These are phyloP conservation scores for Cryptococcus depauperatus DNA, from an alignment of 1,284 basidiomycete species.

Conservation along the genomic window DNA sequence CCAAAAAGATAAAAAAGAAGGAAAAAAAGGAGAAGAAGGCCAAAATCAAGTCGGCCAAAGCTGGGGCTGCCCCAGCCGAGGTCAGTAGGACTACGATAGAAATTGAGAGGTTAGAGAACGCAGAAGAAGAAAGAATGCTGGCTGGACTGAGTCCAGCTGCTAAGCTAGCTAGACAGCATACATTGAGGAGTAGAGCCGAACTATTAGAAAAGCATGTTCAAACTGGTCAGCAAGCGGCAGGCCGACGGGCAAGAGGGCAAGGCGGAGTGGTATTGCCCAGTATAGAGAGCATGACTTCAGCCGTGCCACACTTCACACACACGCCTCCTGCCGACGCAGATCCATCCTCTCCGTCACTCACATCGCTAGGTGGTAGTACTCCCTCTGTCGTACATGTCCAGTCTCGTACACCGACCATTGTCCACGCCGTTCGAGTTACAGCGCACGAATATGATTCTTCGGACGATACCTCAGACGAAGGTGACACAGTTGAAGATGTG, in stretches of 20 bases:
- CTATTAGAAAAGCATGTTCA: no score
- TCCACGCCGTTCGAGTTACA: slow-evolving; percentile 46
- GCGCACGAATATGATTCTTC: slow-evolving; percentile 54
- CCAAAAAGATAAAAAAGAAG: slow-evolving; percentile 52
- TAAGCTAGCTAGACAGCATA: slow-evolving; percentile 80
- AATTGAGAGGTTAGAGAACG: slow-evolving; percentile 54
- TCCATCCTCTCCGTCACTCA: no score
- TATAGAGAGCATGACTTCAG: slow-evolving; percentile 29
- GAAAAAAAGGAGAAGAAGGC: slow-evolving; percentile 44
- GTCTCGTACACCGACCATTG: slow-evolving; percentile 24
- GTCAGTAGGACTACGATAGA: slow-evolving; percentile 81
- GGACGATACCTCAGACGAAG: slow-evolving; percentile 49
- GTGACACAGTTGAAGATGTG: slow-evolving; percentile 54
- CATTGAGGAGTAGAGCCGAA: slow-evolving; percentile 61
- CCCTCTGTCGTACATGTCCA: slow-evolving; percentile 26
- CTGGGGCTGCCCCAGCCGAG: slow-evolving; percentile 59
- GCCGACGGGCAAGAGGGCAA: background rate
- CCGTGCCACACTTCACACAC: slow-evolving; percentile 17
- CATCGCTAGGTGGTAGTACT: slow-evolving; percentile 5
- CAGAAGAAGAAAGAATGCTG: slow-evolving; percentile 50
- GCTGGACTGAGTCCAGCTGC: slow-evolving; percentile 85
- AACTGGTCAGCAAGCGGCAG: background rate
- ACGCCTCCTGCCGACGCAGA: no score
- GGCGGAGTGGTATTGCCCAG: slow-evolving; percentile 2
- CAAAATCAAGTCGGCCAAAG: slow-evolving; percentile 45